Evolutionary conservation across 306 rosid species (phyloP).

Genomic region (Ormosia emarginata): DNA sequence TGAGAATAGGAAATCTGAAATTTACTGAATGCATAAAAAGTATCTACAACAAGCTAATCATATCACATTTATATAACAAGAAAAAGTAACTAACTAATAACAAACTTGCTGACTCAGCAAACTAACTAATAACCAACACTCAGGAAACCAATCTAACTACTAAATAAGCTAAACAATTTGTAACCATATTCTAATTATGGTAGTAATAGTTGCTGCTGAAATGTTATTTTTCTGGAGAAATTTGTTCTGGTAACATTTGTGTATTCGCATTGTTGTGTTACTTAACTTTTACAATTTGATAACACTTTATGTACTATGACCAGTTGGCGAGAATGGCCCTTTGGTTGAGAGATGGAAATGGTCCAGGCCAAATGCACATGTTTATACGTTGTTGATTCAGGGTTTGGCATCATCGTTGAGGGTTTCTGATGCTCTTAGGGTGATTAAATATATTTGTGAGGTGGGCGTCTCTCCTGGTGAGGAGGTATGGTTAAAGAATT

Average conservation of each 20-base stretch:
- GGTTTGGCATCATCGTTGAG: slow-evolving; percentile 77
- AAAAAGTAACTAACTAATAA: too few species aligned
- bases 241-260: neutral
- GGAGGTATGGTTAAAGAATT: slow-evolving; percentile 52
- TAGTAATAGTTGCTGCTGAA: neutral
- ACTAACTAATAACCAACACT: too few species aligned
- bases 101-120: too few species aligned
- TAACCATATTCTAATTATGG: neutral
- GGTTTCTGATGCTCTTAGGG: slow-evolving; percentile 87
- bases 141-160: neutral
- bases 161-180: neutral
- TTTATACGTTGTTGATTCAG: slow-evolving; percentile 58
- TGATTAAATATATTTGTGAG: slow-evolving; percentile 67
- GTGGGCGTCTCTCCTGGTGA: slow-evolving; percentile 88
- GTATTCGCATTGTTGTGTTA: neutral
- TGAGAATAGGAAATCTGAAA: too few species aligned
- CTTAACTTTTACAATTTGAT: neutral
- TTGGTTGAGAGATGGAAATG: slow-evolving; percentile 74
- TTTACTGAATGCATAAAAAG: neutral
- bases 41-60: too few species aligned
- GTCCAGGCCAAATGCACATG: slow-evolving; percentile 76
- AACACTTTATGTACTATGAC: slow-evolving; percentile 11
- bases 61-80: too few species aligned
- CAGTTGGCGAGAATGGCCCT: slow-evolving; percentile 52
- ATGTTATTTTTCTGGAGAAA: neutral